Base-by-base conservation (phyloP, 805 yeast genomes). In the Kodamaea kaohsiungensis region DNA sequence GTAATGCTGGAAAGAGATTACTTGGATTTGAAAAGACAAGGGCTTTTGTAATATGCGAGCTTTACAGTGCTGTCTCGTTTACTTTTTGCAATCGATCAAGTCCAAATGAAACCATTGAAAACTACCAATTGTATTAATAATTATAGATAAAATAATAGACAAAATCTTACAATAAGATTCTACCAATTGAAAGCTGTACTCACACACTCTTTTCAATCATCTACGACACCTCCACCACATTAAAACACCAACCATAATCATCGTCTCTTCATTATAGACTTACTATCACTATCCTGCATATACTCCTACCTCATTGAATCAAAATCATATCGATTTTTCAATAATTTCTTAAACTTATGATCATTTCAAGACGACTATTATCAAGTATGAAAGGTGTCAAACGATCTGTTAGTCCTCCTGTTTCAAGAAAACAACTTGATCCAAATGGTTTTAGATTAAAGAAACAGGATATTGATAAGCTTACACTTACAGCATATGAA, bases 1-100 rank as follows among this genome's bases (percentile, higher is more conserved):
- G 96, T 90, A 13, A 88, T 93, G 96, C 82, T 88, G 35, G 87
- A 85, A 61, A 83, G 84, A 60, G 92, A 90, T 43, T 93, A 89
- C 68, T 78, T 85, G 16, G 98, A 95, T 60, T 76, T 93, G 66
- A 89, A 90, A 70, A 87, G 83, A 60, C 98, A 93, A 71, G 98
- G 98, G 0, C 74, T 93, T 49, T 17, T 43, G 47, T n/a, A 22
- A 40, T 8, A 40, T 4, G 52, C 6, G 25, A 22, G 25, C 25
- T 22, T 22, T 3, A 22, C 6, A 22, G 6, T 22, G 25, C n/a
- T n/a, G n/a, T n/a, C n/a, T n/a, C n/a, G n/a, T n/a, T n/a, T n/a
- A n/a, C n/a, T n/a, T n/a, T n/a, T n/a, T n/a, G n/a, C n/a, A n/a
- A n/a, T n/a, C n/a, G n/a, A n/a, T n/a, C n/a, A n/a, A n/a, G n/a